A percentile compares a stretch with the other conserved stretches of the same genome.
Conservation (phyloP, 176 grass and related monocot genomes). For the Zoysia pacifica region DNA sequence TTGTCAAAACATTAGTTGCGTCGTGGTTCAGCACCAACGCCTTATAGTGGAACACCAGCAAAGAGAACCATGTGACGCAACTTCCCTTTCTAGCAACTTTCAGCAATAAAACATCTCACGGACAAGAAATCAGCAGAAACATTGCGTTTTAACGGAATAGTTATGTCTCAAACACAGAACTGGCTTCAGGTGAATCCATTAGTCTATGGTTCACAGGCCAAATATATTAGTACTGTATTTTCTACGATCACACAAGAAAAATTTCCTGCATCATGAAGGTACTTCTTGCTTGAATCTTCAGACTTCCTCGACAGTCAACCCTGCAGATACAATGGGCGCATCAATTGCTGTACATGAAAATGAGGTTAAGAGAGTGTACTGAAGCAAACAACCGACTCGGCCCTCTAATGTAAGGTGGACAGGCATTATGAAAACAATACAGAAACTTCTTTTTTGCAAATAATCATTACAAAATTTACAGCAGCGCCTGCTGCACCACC, state of each 20-base stretch:
- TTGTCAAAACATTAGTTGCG: background rate
- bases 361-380: background rate
- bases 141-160: background rate
- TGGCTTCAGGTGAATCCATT: background rate
- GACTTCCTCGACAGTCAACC: conserved; percentile 16
- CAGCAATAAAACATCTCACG: background rate
- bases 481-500: no score
- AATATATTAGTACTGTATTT: background rate
- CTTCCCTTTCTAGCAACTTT: background rate
- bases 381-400: background rate
- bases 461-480: background rate
- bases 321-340: background rate
- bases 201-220: background rate
- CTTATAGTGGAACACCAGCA: background rate
- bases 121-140: background rate
- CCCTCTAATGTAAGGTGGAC: background rate
- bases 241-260: background rate
- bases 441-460: background rate
- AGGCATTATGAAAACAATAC: background rate
- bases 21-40: background rate
- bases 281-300: background rate
- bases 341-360: background rate
- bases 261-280: background rate
- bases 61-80: background rate
- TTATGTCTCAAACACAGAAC: background rate